Conservation (phyloP, 495 filamentous ascomycete genomes). For the Aspergillus biplanus region DNA sequence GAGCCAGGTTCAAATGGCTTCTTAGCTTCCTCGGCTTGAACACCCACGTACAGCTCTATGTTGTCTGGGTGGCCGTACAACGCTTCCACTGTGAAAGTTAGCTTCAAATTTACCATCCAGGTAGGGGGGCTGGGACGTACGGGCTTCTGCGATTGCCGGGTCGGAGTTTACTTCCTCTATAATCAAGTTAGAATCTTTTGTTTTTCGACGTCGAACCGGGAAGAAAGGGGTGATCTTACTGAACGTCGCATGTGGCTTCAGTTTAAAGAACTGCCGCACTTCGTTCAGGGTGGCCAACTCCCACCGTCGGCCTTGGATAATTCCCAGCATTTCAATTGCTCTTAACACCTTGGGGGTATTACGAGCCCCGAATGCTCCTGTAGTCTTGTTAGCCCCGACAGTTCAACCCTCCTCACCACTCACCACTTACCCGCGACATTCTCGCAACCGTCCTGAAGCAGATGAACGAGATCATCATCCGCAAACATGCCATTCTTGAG, state of each 20-base stretch:
- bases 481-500: constrained; percentile 58
- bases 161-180: no score
- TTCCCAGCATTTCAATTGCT: constrained; percentile 61
- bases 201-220: no score
- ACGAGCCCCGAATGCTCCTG: constrained; percentile 58
- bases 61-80: constrained; percentile 64
- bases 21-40: constrained; percentile 57
- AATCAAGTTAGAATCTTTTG: no score
- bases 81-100: no score
- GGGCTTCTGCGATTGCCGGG: no score
- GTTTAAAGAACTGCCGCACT: constrained; percentile 62
- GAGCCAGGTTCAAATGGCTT: constrained; percentile 55
- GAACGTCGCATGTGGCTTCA: constrained; percentile 60
- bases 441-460: constrained; percentile 60
- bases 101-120: no score
- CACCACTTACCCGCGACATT: constrained; percentile 44
- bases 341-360: constrained; percentile 61
- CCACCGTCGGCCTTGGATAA: constrained; percentile 63
- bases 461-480: constrained; percentile 64
- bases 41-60: constrained; percentile 66
- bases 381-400: no score
- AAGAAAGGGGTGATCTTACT: constrained; percentile 58
- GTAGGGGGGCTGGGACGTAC: no score
- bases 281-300: constrained; percentile 62
- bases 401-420: no score